Conservation (phyloP, 768 basidiomycete genomes). For the Lepiota venenata region DNA sequence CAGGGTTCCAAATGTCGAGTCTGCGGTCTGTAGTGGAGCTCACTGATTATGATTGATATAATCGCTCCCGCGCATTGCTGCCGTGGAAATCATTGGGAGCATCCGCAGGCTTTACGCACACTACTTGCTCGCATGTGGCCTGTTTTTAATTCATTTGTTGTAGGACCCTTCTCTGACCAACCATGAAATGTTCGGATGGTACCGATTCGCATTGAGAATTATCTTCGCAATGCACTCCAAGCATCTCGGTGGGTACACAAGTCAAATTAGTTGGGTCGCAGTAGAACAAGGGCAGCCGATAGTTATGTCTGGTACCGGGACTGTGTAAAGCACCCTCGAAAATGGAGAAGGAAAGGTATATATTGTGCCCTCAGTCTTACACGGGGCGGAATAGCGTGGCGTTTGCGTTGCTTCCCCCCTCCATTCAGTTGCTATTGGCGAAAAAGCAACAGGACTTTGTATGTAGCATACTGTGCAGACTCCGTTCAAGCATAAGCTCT, state of each 20-base stretch:
- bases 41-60: neutral
- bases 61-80: neutral
- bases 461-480: neutral
- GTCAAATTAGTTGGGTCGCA: neutral
- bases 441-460: neutral
- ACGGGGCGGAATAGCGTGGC: neutral
- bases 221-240: neutral
- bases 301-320: neutral
- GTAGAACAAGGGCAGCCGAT: neutral
- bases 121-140: neutral
- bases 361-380: neutral
- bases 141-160: neutral
- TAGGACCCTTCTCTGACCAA: no score
- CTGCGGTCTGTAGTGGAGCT: neutral
- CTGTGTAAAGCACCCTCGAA: neutral
- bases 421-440: neutral
- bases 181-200: no score
- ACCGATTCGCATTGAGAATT: neutral
- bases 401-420: neutral
- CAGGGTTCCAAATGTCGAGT: neutral
- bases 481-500: conserved; percentile 2
- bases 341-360: neutral
- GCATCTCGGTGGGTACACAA: neutral
- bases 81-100: neutral
- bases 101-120: neutral